Conservation (phyloP, 2,329 filamentous ascomycete genomes). For the Sporothrix pallida region DNA sequence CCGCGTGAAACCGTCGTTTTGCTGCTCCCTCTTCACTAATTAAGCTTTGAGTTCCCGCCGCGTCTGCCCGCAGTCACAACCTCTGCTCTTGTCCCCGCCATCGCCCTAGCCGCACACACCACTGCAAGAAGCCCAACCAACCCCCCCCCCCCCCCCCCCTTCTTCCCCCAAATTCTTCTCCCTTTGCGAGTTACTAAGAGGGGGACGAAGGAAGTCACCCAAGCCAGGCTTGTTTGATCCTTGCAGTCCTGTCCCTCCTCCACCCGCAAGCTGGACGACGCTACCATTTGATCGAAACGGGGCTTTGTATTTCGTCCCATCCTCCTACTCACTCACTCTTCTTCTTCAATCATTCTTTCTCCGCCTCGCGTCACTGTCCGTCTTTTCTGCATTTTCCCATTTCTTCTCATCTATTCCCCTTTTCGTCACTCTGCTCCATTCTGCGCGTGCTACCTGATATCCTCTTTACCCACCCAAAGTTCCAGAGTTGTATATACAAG, state of each 20-base stretch:
- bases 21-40: slow-evolving; percentile 25
- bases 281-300: slow-evolving; percentile 32
- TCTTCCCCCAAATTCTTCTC: slow-evolving; percentile 22
- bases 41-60: slow-evolving; percentile 36
- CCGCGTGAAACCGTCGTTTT: background rate
- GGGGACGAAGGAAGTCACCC: slow-evolving; percentile 19
- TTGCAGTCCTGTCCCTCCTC: slow-evolving; percentile 23
- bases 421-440: slow-evolving; percentile 8
- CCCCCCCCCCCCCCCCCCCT: slow-evolving; percentile 5
- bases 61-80: slow-evolving; percentile 21
- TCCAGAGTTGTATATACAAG: slow-evolving; percentile 29
- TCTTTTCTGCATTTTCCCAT: background rate
- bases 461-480: slow-evolving; percentile 25
- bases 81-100: slow-evolving; percentile 31
- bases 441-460: slow-evolving; percentile 24
- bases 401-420: background rate
- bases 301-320: slow-evolving; percentile 32
- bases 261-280: slow-evolving; percentile 24
- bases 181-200: slow-evolving; percentile 12
- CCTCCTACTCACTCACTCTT: slow-evolving; percentile 11
- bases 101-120: slow-evolving; percentile 36
- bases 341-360: background rate
- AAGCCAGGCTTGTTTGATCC: slow-evolving; percentile 29
- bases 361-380: slow-evolving; percentile 1
- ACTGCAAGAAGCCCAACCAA: slow-evolving; percentile 24